Evolutionary conservation across 2,329 filamentous ascomycete genomes (phyloP).

Genomic region (Triangularia setosa): DNA sequence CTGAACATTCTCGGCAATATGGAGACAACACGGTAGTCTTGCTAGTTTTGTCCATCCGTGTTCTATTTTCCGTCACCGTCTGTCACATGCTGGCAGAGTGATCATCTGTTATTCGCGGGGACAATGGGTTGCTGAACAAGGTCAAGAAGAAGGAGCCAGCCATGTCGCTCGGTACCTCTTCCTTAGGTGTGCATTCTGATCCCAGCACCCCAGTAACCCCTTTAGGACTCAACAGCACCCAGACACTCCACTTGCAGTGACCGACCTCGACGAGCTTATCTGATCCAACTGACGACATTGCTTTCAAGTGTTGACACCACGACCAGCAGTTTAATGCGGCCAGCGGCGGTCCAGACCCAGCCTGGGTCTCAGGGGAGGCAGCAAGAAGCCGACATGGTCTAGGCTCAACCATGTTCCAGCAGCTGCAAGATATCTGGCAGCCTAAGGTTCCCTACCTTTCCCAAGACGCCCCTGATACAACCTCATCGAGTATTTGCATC

Average conservation of each 20-base stretch:
- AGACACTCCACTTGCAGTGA: not conserved
- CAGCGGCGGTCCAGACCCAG: not conserved
- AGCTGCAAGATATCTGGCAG: conserved; percentile 9
- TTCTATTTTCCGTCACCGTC: too few species aligned
- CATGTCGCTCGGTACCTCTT: not conserved
- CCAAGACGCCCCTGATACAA: not conserved
- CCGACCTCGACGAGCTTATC: not conserved
- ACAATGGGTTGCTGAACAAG: not conserved
- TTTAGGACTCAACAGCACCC: not conserved
- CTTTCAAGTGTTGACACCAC: not conserved
- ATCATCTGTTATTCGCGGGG: not conserved
- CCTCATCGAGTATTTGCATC: not conserved
- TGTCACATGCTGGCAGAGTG: not conserved
- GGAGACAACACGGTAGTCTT: not conserved
- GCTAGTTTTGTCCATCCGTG: too few species aligned
- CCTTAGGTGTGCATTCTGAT: not conserved
- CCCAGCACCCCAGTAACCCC: not conserved
- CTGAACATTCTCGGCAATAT: not conserved
- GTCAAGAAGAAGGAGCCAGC: not conserved
- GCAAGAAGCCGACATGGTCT: not conserved
- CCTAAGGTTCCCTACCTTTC: conserved; percentile 1
- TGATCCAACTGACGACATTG: not conserved
- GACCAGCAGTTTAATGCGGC: not conserved
- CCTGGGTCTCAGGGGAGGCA: not conserved
- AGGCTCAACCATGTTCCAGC: not conserved